phyloP scores from a whole-genome alignment of 345 rosid species.

The Citrus hindsii region DNA sequence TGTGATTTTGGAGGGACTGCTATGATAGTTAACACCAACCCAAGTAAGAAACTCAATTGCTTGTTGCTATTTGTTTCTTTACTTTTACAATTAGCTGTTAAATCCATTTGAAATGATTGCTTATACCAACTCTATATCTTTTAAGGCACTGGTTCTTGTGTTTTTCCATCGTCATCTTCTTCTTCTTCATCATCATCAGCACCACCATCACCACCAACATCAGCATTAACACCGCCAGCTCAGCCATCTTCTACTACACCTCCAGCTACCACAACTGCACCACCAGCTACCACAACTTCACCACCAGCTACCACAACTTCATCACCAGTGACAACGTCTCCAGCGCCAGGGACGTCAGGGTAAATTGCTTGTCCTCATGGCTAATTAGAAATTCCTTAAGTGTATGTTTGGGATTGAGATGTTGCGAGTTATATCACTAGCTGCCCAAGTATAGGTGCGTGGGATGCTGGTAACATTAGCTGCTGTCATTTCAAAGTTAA shows the following conservation, averaged over 20 bases:
- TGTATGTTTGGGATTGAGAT: not conserved
- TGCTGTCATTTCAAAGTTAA: too few species aligned
- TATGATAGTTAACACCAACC: conserved; percentile 50
- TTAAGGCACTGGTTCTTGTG: conserved; percentile 80
- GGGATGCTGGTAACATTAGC: too few species aligned
- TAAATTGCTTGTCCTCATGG: conserved; percentile 11
- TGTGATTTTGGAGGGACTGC: conserved; percentile 93
- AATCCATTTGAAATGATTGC: not conserved
- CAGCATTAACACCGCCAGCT: conserved; percentile 39
- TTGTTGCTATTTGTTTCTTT: not conserved
- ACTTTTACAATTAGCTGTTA: not conserved
- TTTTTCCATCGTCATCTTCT: conserved; percentile 52
- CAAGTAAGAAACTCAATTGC: conserved; percentile 57
- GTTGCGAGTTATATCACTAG: not conserved
- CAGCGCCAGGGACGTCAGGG: conserved; percentile 45
- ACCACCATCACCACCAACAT: conserved; percentile 33
- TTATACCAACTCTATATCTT: not conserved
- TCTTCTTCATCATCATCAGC: conserved; percentile 36
- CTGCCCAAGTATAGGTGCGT: too few species aligned
- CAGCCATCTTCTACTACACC: conserved; percentile 35
- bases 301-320: not conserved
- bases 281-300: not conserved
- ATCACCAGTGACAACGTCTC: conserved; percentile 25
- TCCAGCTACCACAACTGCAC: conserved; percentile 16
- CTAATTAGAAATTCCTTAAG: not conserved